Base-by-base conservation (phyloP, 345 rosid genomes). In the Iberis pinnata region DNA sequence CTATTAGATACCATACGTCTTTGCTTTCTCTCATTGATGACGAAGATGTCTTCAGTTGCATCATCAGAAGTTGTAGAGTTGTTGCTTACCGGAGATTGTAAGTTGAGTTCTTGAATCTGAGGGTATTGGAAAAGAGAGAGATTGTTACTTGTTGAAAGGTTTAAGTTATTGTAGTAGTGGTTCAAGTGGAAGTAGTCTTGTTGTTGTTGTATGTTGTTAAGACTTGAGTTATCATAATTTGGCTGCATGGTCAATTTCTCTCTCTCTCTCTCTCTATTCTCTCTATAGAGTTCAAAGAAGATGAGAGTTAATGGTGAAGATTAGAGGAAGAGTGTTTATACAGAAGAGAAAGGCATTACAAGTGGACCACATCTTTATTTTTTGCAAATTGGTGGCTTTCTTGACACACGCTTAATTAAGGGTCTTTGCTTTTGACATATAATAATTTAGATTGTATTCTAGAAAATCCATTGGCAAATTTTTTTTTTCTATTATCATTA, bases 1-100 rank as follows among this genome's bases (percentile, higher is more conserved):
- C 98, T 62, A 51, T 90, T 90, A 4, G 98, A 90, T 64, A 90
- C 78, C 96, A 84, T 86, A 78, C 98, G 82, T 60, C 95, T 73
- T 70, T 84, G 86, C 69, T 86, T 89, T 52, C 97, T 74, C 71
- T 86, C 97, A 6, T 73, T 84, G 73, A 86, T 76, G 45, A 86
- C 69, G 55, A 51, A 77, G 58, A 18, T 74, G 70, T 76, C 88
- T 61, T 81, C 95, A 1, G 75, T 94, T 14, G 86, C 89, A 43
- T 89, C 95, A 6, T 90, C 96, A 0, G 95, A 86, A 20, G 95
- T 81, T 4, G 95, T 81, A 2, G 94, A 89, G 73, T 81, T 78
- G 76, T 68, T 74, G 79, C 90, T 82, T 16, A 68, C 56, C 5
- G 94, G 74, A 19, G 80, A 67, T 10, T 71, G 79, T 35, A 69